Conservation (phyloP, 352 stramenopile species). For the Phytophthora capsici region DNA sequence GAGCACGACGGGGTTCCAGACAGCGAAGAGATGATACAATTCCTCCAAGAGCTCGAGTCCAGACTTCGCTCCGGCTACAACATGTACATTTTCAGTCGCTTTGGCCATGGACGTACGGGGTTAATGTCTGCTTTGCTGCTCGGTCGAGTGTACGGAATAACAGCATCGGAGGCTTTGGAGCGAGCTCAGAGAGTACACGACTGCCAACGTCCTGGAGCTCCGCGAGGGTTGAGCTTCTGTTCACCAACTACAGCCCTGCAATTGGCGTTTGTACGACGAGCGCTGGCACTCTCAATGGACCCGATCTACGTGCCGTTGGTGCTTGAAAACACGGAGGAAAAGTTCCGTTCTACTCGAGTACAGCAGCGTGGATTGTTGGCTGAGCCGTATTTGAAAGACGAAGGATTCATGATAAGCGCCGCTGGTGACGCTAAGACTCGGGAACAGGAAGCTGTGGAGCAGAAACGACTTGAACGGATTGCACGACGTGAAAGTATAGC, state of each 20-base stretch:
- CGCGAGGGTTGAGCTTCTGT: slow-evolving; percentile 38
- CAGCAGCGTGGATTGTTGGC: slow-evolving; percentile 63
- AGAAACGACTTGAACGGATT: slow-evolving; percentile 47
- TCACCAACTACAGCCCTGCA: slow-evolving; percentile 62
- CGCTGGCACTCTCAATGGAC: slow-evolving; percentile 58
- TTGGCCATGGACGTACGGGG: slow-evolving; percentile 74
- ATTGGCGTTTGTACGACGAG: slow-evolving; percentile 48
- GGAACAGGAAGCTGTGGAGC: slow-evolving; percentile 36
- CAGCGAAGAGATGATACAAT: slow-evolving; percentile 30
- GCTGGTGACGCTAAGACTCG: slow-evolving; percentile 32
- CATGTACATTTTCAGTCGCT: slow-evolving; percentile 79
- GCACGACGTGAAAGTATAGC: slow-evolving; percentile 50
- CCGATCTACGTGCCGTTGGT: slow-evolving; percentile 70
- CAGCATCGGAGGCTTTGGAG: slow-evolving; percentile 61
- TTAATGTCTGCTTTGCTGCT: slow-evolving; percentile 73
- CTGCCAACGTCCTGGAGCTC: slow-evolving; percentile 43
- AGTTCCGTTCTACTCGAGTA: slow-evolving; percentile 47
- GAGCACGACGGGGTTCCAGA: slow-evolving; percentile 44
- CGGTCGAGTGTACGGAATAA: slow-evolving; percentile 72
- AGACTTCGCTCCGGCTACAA: slow-evolving; percentile 56
- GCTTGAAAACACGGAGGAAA: slow-evolving; percentile 47
- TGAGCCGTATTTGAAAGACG: slow-evolving; percentile 46
- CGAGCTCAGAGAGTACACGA: slow-evolving; percentile 74
- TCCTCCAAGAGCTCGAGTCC: slow-evolving; percentile 55
- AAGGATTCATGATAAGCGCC: slow-evolving; percentile 69